Percentiles rank a stretch among this genome's conserved stretches.
Evolutionary conservation across 2,329 filamentous ascomycete species (phyloP).

Genomic region (Neurospora sp.): DNA sequence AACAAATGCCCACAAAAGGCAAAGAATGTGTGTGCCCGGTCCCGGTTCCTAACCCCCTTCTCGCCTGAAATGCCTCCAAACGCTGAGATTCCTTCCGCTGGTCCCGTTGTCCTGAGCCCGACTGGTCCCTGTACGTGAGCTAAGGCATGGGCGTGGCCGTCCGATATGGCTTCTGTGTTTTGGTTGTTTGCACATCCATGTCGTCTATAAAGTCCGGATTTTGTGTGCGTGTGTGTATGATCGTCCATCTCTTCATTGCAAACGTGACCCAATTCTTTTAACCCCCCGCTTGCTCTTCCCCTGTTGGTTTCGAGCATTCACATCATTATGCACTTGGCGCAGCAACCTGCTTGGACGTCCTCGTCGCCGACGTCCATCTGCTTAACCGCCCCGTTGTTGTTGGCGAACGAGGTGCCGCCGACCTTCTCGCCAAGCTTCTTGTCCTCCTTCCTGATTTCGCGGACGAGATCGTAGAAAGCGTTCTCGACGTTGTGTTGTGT

Average conservation of each 20-base stretch:
- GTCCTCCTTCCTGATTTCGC: slow-evolving; percentile 97
- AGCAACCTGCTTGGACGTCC: slow-evolving; percentile 65
- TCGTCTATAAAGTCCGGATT: not conserved
- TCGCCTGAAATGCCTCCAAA: not conserved
- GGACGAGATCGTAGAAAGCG: slow-evolving; percentile 96
- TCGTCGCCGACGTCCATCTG: slow-evolving; percentile 74
- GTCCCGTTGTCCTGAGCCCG: not conserved
- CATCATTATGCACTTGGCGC: slow-evolving; percentile 81
- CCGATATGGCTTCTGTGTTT: not conserved
- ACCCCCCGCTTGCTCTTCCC: not conserved
- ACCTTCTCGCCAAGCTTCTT: slow-evolving; percentile 88
- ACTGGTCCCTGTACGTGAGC: not conserved
- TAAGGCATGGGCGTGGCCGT: not conserved
- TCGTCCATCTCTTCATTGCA: slow-evolving; percentile 1
- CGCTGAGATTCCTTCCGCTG: not conserved
- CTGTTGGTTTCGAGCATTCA: slow-evolving; percentile 32
- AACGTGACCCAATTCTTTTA: slow-evolving; percentile 3
- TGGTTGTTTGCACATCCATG: not conserved
- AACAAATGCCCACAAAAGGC: not conserved
- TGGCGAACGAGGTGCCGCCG: slow-evolving; percentile 55
- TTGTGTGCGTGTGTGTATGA: not conserved
- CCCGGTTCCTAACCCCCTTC: not conserved
- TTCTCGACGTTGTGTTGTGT: slow-evolving; percentile 97
- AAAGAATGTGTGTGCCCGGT: not conserved
- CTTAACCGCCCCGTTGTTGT: slow-evolving; percentile 50